A percentile compares a stretch with the other conserved stretches of the same genome.
Conservation (phyloP, 495 filamentous ascomycete species). For the Penicillium bialowiezense region DNA sequence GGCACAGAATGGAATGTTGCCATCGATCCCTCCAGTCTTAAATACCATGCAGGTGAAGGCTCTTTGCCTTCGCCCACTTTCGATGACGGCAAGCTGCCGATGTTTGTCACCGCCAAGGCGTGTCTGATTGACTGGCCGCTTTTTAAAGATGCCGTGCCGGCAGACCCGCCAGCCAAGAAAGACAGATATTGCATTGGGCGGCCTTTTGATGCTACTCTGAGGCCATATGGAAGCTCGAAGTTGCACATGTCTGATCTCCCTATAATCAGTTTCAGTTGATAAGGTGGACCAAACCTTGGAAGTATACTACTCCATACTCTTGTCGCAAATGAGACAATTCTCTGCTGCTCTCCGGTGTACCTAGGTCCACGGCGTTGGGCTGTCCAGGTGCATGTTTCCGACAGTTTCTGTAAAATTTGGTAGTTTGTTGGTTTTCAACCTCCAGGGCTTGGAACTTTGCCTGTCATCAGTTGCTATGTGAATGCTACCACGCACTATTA, state of each 20-base stretch:
- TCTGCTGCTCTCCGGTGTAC: no score
- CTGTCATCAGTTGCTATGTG: no score
- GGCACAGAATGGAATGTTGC: slow-evolving; percentile 20
- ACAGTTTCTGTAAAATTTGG: no score
- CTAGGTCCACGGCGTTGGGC: no score
- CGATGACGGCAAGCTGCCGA: slow-evolving; percentile 45
- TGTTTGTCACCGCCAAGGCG: slow-evolving; percentile 43
- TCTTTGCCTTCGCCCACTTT: slow-evolving; percentile 47
- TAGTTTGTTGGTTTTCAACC: no score
- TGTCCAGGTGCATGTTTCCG: no score
- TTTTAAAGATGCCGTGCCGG: slow-evolving; percentile 42
- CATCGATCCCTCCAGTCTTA: slow-evolving; percentile 20
- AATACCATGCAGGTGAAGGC: slow-evolving; percentile 7
- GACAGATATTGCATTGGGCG: slow-evolving; percentile 39
- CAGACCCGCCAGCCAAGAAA: slow-evolving; percentile 32
- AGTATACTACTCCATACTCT: no score
- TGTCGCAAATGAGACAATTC: no score
- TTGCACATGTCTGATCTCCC: slow-evolving; percentile 60
- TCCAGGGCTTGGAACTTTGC: no score
- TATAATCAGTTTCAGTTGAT: not conserved
- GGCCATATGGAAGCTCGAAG: slow-evolving; percentile 57
- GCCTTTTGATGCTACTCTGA: slow-evolving; percentile 41
- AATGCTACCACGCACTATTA: no score
- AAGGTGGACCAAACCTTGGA: no score
- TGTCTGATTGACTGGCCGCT: slow-evolving; percentile 56